Evolutionary conservation across 352 stramenopile genomes (phyloP).

Genomic region (Phytopythium helicoides): DNA sequence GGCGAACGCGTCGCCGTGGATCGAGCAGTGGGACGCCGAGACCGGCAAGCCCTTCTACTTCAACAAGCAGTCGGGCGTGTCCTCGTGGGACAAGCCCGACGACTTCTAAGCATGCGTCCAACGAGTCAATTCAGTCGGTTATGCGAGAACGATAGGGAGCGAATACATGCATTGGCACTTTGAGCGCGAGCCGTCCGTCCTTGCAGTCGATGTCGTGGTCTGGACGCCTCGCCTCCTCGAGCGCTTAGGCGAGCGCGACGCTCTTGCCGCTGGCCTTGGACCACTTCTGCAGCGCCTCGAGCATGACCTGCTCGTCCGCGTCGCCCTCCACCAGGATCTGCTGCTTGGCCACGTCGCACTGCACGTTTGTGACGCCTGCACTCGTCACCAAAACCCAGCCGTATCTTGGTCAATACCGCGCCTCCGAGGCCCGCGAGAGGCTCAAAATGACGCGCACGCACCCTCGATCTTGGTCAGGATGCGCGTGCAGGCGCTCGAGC

Average conservation of each 20-base stretch:
- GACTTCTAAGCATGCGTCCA: conserved; percentile 64
- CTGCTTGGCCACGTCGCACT: conserved; percentile 88
- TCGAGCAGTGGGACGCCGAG: conserved; percentile 79
- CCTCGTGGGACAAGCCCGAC: conserved; percentile 73
- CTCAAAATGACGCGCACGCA: conserved; percentile 17
- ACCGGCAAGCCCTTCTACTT: conserved; percentile 85
- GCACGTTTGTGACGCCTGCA: conserved; percentile 75
- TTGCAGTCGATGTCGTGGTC: background rate
- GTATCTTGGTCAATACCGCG: too few species aligned
- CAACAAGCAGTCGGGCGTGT: conserved; percentile 82
- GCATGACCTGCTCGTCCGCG: conserved; percentile 74
- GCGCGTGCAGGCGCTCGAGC: conserved; percentile 85
- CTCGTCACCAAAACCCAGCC: background rate
- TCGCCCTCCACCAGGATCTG: conserved; percentile 81
- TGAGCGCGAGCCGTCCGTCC: background rate
- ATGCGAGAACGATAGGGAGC: too few species aligned
- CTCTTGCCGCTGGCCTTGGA: conserved; percentile 86
- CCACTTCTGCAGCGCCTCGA: conserved; percentile 88
- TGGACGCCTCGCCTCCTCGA: background rate
- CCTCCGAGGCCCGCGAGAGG: too few species aligned
- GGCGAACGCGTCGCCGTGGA: conserved; percentile 39
- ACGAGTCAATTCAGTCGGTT: background rate
- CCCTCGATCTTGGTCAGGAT: conserved; percentile 90
- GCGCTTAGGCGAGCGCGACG: conserved; percentile 66
- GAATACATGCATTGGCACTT: background rate